A percentile compares a stretch with the other conserved stretches of the same genome.
These are phyloP conservation scores for Millerago galiae DNA, from an alignment of 805 yeast genomes.

Conservation along the genomic window DNA sequence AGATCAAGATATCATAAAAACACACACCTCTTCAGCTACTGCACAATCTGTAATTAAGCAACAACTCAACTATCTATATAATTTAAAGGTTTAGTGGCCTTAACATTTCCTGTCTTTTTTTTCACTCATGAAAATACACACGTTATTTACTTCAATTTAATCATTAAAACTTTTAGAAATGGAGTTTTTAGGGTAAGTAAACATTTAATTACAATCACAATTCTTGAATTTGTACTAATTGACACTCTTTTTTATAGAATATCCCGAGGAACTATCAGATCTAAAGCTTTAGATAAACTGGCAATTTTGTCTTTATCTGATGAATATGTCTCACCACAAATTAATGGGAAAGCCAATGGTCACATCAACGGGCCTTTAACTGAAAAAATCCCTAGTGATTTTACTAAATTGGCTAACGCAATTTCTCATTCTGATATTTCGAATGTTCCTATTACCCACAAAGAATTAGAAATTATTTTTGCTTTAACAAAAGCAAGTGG, in stretches of 20 bases:
- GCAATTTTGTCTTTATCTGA: conserved; percentile 16
- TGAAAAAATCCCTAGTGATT: conserved; percentile 14
- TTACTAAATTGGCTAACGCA: conserved; percentile 14
- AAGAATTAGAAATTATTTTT: conserved; percentile 48
- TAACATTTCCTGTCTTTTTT: background rate
- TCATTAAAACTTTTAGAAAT: background rate
- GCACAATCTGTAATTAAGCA: too few species aligned
- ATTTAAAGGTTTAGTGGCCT: background rate
- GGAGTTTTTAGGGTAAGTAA: conserved; percentile 8
- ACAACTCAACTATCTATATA: too few species aligned
- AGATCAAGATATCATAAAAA: too few species aligned
- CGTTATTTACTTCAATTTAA: background rate
- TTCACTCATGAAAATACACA: background rate
- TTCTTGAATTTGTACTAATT: background rate
- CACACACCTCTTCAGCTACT: too few species aligned
- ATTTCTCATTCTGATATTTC: conserved; percentile 15
- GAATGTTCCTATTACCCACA: conserved; percentile 29
- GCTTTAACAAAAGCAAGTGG: conserved; percentile 39
- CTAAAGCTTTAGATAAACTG: conserved; percentile 21
- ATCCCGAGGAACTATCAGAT: conserved; percentile 22
- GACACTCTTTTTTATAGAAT: conserved; percentile 10
- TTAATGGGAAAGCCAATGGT: conserved; percentile 7
- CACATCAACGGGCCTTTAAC: conserved; percentile 2
- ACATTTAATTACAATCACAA: background rate
- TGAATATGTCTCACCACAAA: background rate